Conservation (phyloP, 208 protist species). For the Wallacemonas collosoma region DNA sequence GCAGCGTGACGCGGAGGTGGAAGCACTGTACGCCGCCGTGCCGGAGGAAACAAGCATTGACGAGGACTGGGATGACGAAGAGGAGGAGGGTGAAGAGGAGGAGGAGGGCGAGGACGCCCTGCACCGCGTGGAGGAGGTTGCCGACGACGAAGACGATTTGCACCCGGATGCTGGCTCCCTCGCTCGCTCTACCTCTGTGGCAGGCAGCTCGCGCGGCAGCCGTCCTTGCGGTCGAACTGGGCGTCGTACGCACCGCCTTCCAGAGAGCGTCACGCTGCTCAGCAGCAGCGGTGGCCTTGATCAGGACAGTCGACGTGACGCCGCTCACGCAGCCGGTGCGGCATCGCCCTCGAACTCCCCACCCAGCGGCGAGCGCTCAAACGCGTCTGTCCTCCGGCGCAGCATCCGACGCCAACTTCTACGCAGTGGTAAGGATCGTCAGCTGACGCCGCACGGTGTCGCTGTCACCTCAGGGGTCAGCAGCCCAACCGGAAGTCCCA, state of each 20-base stretch:
- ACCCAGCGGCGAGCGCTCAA: neutral
- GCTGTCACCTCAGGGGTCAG: too few species aligned
- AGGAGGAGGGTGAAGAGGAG: slow-evolving; percentile 20
- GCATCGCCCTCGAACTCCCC: neutral
- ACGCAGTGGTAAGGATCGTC: neutral
- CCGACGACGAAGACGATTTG: neutral
- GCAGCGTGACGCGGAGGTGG: slow-evolving; percentile 11
- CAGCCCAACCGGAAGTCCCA: too few species aligned
- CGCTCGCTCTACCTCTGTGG: neutral
- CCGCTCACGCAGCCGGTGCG: neutral
- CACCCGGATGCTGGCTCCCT: neutral
- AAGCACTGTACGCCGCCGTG: slow-evolving; percentile 14
- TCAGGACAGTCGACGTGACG: neutral
- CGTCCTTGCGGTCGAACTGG: neutral
- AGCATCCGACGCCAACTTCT: slow-evolving; percentile 11
- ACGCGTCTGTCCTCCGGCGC: neutral
- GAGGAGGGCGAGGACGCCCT: neutral
- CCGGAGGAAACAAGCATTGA: slow-evolving; percentile 16
- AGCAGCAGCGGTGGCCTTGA: neutral
- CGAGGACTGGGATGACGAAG: slow-evolving; percentile 15
- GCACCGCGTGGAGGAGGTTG: neutral
- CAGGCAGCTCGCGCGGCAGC: neutral
- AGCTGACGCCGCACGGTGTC: neutral
- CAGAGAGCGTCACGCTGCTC: neutral
- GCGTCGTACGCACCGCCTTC: neutral